Conservation (phyloP, 805 yeast genomes). For the Spathaspora gorwiae region DNA sequence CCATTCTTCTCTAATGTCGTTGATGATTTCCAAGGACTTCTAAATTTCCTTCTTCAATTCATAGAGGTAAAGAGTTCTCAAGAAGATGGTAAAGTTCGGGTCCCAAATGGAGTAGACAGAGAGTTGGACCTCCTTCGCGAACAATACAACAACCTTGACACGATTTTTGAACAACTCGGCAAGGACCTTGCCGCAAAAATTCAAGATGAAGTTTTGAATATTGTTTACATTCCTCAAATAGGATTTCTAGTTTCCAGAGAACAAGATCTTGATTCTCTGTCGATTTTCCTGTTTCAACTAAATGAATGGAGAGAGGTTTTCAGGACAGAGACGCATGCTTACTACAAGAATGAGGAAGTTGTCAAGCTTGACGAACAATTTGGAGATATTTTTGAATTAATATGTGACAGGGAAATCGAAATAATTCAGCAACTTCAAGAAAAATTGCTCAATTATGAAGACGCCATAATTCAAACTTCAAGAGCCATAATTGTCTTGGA, state of each 20-base stretch:
- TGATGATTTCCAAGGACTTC: constrained; percentile 2
- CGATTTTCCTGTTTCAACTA: too few relatives aligned
- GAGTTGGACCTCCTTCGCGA: constrained; percentile 3
- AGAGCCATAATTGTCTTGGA: constrained; percentile 2
- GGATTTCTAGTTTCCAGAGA: constrained; percentile 7
- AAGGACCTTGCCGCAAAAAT: not conserved
- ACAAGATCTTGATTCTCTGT: not conserved
- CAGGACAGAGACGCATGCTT: constrained; percentile 3
- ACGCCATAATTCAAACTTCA: not conserved
- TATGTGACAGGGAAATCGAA: constrained; percentile 7
- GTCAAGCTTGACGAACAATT: constrained; percentile 3
- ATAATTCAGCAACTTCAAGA: constrained; percentile 5
- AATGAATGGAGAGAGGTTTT: constrained; percentile 5
- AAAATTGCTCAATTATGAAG: constrained; percentile 1
- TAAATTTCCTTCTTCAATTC: constrained; percentile 1
- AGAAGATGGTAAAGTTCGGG: constrained; percentile 2
- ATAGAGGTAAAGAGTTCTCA: constrained; percentile 3
- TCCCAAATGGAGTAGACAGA: constrained; percentile 4
- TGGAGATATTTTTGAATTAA: constrained; percentile 7
- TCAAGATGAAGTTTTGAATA: not conserved
- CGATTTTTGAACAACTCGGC: constrained; percentile 1
- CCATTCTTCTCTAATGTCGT: not conserved
- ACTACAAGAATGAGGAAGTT: constrained; percentile 4
- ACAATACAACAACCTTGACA: constrained; percentile 5
- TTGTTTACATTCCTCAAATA: constrained; percentile 7